Evolutionary conservation across 495 filamentous ascomycete species (phyloP).

Genomic region (Tetracladium marchalianum): DNA sequence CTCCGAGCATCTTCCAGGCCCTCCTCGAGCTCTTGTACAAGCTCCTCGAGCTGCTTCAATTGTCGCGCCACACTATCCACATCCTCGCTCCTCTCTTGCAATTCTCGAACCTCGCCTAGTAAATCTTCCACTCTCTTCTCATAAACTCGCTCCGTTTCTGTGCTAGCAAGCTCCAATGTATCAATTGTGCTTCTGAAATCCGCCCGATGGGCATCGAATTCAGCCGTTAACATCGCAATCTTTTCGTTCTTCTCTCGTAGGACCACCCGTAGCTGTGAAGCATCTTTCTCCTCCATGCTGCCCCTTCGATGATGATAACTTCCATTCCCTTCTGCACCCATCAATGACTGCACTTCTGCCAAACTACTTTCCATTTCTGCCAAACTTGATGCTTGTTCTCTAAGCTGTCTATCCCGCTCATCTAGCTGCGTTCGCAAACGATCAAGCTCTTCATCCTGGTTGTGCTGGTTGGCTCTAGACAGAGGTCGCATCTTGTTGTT

Average conservation of each 20-base stretch:
- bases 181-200: slow-evolving; percentile 97
- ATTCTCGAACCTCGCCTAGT: slow-evolving; percentile 71
- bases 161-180: slow-evolving; percentile 89
- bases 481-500: slow-evolving; percentile 36
- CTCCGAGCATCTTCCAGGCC: slow-evolving; percentile 90
- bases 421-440: slow-evolving; percentile 58
- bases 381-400: slow-evolving; percentile 72
- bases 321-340: slow-evolving; percentile 30
- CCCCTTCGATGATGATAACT: slow-evolving; percentile 25
- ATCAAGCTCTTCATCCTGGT: slow-evolving; percentile 56
- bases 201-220: slow-evolving; percentile 91
- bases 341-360: slow-evolving; percentile 60
- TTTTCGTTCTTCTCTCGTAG: slow-evolving; percentile 95
- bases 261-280: slow-evolving; percentile 63
- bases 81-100: slow-evolving; percentile 75
- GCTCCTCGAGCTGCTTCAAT: slow-evolving; percentile 88
- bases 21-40: slow-evolving; percentile 94
- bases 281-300: slow-evolving; percentile 71
- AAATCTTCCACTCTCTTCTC: slow-evolving; percentile 86
- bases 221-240: slow-evolving; percentile 80
- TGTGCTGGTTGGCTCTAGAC: slow-evolving; percentile 28
- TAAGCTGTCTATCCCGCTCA: slow-evolving; percentile 76
- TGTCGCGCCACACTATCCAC: slow-evolving; percentile 84
- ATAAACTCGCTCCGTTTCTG: slow-evolving; percentile 96
- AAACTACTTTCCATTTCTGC: slow-evolving; percentile 78